These are phyloP conservation scores for Lavandula angustifolia DNA, from an alignment of 257 asterid genomes.

Conservation along the genomic window DNA sequence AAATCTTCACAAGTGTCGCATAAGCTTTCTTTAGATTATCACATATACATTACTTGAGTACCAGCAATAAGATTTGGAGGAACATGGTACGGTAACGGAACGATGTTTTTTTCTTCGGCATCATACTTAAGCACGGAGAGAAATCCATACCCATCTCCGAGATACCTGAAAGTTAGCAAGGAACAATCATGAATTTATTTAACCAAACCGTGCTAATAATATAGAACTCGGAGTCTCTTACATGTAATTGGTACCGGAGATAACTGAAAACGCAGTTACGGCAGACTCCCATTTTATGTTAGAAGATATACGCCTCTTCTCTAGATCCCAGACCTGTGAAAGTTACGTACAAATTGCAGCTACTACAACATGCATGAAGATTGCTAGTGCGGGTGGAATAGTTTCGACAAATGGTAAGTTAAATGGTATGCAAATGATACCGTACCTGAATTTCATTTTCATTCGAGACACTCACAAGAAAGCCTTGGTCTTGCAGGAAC, in stretches of 20 bases:
- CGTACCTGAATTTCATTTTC: conserved; percentile 92
- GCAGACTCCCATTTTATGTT: conserved; percentile 87
- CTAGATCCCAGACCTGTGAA: conserved; percentile 94
- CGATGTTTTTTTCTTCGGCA: conserved; percentile 55
- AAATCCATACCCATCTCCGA: conserved; percentile 93
- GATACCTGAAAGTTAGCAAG: conserved; percentile 54
- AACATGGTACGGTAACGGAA: conserved; percentile 70
- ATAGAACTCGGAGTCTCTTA: conserved; percentile 42
- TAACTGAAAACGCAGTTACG: conserved; percentile 80
- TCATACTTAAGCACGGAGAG: conserved; percentile 82
- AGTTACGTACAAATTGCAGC: conserved; percentile 17
- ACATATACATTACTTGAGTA: conserved; percentile 33
- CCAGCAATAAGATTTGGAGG: conserved; percentile 90
- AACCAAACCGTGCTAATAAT: conserved; percentile 17
- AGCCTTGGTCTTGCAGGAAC: conserved; percentile 97
- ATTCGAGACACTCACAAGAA: conserved; percentile 77
- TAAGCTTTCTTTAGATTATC: conserved; percentile 17
- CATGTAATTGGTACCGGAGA: conserved; percentile 83
- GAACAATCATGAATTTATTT: no score
- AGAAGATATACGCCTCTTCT: conserved; percentile 65
- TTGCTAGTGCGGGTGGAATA: conserved; percentile 3
- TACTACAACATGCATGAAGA: conserved; percentile 8
- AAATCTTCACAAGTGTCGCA: conserved; percentile 19
- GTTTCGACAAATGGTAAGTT: conserved; percentile 20
- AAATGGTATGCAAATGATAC: conserved; percentile 14